phyloP scores from a whole-genome alignment of 179 eudicot species.

The Carnegiea gigantea region DNA sequence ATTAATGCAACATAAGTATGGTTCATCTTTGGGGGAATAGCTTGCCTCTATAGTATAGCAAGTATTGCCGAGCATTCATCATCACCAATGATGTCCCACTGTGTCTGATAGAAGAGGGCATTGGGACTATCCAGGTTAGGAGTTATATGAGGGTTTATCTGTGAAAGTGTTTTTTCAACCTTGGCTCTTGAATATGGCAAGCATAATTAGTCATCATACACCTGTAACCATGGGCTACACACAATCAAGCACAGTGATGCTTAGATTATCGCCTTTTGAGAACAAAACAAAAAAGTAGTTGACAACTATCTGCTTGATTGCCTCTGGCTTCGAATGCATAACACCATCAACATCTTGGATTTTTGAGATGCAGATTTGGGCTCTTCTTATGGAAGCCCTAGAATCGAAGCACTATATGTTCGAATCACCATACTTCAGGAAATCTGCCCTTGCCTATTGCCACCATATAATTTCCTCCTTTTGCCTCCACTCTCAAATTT shows the following conservation, averaged over 20 bases:
- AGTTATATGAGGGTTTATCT: background rate
- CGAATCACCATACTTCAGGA: background rate
- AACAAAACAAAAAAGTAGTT: no score
- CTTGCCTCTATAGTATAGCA: background rate
- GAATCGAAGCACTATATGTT: background rate
- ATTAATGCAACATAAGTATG: background rate
- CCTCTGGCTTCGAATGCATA: no score
- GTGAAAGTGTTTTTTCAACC: background rate
- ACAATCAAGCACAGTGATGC: background rate
- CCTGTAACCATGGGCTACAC: background rate
- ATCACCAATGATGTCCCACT: background rate
- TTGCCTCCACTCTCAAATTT: background rate
- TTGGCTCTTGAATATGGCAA: background rate
- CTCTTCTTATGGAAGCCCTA: background rate
- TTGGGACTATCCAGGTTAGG: background rate
- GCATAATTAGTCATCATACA: background rate
- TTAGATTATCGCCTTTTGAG: no score
- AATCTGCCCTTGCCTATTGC: background rate
- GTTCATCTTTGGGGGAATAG: background rate
- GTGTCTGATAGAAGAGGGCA: no score
- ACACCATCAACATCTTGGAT: background rate
- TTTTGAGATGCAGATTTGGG: no score
- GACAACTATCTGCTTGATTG: no score
- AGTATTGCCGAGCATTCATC: background rate
- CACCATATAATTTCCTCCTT: background rate